Evolutionary conservation across 1,284 basidiomycete genomes (phyloP).

Genomic region (Cryptococcus sp.): DNA sequence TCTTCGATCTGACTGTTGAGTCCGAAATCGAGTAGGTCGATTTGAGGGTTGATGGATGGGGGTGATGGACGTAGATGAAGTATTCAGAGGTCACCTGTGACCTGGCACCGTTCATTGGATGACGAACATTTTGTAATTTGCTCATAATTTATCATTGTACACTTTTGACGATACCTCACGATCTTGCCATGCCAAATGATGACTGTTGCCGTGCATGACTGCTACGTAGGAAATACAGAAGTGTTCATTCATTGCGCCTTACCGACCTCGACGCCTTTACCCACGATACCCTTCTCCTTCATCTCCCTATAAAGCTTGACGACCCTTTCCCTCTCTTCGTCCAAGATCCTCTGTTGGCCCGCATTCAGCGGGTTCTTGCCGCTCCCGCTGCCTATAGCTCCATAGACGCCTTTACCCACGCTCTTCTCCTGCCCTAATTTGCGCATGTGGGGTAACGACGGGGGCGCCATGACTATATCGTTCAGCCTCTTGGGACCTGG

Average conservation of each 20-base stretch:
- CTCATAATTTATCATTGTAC: too few species aligned
- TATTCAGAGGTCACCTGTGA: too few species aligned
- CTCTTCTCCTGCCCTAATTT: conserved; percentile 9
- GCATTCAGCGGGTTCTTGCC: conserved; percentile 41
- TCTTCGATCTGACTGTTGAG: neutral
- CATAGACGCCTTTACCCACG: conserved; percentile 16
- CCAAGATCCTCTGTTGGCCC: conserved; percentile 48
- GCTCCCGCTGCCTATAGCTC: conserved; percentile 24
- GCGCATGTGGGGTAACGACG: conserved; percentile 34
- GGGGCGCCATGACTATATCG: conserved; percentile 47
- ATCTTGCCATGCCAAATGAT: too few species aligned
- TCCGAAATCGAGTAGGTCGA: too few species aligned
- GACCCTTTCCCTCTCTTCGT: conserved; percentile 48
- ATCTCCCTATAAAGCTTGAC: conserved; percentile 45
- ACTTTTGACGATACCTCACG: too few species aligned
- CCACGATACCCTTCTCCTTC: conserved; percentile 18
- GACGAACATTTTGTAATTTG: too few species aligned
- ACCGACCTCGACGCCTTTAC: too few species aligned
- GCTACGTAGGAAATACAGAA: too few species aligned
- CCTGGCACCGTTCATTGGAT: too few species aligned
- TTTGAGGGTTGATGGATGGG: too few species aligned
- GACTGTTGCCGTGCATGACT: too few species aligned
- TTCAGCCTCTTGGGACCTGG: conserved; percentile 31
- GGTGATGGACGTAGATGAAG: too few species aligned
- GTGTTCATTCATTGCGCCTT: conserved; percentile 1